Conservation (phyloP, 2,329 filamentous ascomycete genomes). For the Cyclaneusma minus region DNA sequence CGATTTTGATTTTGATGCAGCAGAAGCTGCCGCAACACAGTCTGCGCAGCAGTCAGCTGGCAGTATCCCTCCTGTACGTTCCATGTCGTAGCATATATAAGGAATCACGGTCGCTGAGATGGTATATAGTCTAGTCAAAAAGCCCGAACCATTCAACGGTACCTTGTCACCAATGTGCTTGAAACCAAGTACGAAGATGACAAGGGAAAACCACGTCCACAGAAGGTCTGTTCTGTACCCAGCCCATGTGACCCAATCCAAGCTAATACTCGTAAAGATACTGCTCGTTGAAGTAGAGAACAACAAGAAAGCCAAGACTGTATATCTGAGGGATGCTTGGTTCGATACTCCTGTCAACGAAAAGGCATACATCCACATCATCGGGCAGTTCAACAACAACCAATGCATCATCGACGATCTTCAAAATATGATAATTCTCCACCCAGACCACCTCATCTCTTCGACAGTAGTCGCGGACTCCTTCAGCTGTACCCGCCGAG, state of each 20-base stretch:
- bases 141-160: conserved; percentile 68
- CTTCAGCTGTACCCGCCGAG: conserved; percentile 77
- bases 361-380: conserved; percentile 72
- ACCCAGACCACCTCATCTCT: conserved; percentile 90
- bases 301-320: conserved; percentile 45
- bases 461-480: conserved; percentile 95
- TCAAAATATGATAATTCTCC: conserved; percentile 73
- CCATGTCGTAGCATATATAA: conserved; percentile 16
- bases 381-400: conserved; percentile 57
- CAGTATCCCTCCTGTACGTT: conserved; percentile 37
- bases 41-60: conserved; percentile 24
- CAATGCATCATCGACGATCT: conserved; percentile 72
- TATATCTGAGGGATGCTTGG: conserved; percentile 78
- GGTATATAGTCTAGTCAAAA: conserved; percentile 49
- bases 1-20: conserved; percentile 61
- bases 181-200: conserved; percentile 52
- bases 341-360: conserved; percentile 60
- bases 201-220: conserved; percentile 39
- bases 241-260: background rate
- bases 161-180: conserved; percentile 61
- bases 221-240: conserved; percentile 45
- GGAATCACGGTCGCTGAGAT: conserved; percentile 39
- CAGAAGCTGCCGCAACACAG: conserved; percentile 59
- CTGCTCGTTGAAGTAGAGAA: conserved; percentile 70
- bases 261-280: conserved; percentile 32